Base-by-base conservation (phyloP, 495 filamentous ascomycete genomes). In the Chaetomium tenue region DNA sequence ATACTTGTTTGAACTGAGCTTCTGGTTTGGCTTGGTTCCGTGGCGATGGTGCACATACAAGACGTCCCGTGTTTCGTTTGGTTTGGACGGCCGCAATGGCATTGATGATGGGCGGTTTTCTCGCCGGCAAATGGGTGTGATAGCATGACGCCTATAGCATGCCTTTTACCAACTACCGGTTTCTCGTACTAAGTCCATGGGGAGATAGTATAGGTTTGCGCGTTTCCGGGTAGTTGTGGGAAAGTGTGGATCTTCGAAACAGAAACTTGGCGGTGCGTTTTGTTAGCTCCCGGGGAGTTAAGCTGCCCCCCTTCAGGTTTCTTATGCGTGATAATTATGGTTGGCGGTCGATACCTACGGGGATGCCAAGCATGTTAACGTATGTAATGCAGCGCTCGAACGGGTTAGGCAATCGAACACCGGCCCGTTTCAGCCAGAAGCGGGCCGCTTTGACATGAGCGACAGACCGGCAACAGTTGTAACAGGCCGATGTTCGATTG, bases 71-170 rank as follows among this genome's bases (percentile, higher is more conserved):
- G 58, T 61, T 54, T 62, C 5, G 50, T 42, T 55, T 62, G 15
- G 37, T 33, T 54, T 39, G 30, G 46, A 20, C 47, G 11, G 26
- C 23, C 57, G 30, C 28, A 61, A 61, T 57, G 64, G 52, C 64
- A 66, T 66, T 66, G 47, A 61, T 58, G 64, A 61, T 66, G 42
- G 15, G 6, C 59, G 33, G 28, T 2, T 12, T n/a, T 1, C 15
- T 13, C 26, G 28, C 8, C 2, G 3, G 13, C 44, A n/a, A 8
- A 47, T 18, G 44, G 9, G 12, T 9, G 30, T 23, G 46, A 53
- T 40, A 30, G 58, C 46, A 61, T 42, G 48, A 53, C 16, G 18
- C 20, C 18, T 42, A 47, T 56, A 40, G 16, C 16, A 39, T 48
- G 44, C 2, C 13, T n/a, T 23, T 28, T 11, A 44, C 12, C 39